Evolutionary conservation across 352 stramenopile genomes (phyloP).

Genomic region (Globisporangium emineosum): DNA sequence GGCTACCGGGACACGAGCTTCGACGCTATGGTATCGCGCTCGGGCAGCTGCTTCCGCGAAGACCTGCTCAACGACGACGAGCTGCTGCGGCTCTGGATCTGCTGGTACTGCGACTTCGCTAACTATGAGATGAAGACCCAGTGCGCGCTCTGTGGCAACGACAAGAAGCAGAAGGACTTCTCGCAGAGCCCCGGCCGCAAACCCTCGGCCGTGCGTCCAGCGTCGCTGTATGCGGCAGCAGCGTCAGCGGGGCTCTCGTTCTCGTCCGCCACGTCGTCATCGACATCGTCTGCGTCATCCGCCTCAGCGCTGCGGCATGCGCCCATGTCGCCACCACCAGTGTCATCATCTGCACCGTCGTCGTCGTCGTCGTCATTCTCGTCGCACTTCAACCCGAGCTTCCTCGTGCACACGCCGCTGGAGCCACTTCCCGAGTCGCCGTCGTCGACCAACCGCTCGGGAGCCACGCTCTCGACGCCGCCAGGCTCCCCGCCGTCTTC

Average conservation of each 20-base stretch:
- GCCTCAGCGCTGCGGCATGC: background rate
- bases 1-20: slow-evolving; percentile 21
- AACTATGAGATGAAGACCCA: slow-evolving; percentile 58
- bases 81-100: slow-evolving; percentile 47
- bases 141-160: slow-evolving; percentile 42
- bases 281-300: background rate
- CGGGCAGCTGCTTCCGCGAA: slow-evolving; percentile 35
- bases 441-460: slow-evolving; percentile 11
- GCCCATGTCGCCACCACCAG: slow-evolving; percentile 17
- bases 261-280: slow-evolving; percentile 23
- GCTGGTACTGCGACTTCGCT: slow-evolving; percentile 51
- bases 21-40: slow-evolving; percentile 23
- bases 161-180: slow-evolving; percentile 34
- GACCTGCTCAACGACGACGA: slow-evolving; percentile 54
- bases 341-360: background rate
- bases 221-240: slow-evolving; percentile 23
- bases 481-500: slow-evolving; percentile 11
- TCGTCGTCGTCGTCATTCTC: background rate
- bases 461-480: slow-evolving; percentile 1
- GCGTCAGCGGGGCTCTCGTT: slow-evolving; percentile 31
- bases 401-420: slow-evolving; percentile 15
- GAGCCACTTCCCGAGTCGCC: slow-evolving; percentile 19
- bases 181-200: slow-evolving; percentile 22
- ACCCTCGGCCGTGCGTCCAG: slow-evolving; percentile 24
- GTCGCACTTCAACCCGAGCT: slow-evolving; percentile 12